Conservation (phyloP, 108 stramenopile genomes). For the Fragilariopsis cylindrus region DNA sequence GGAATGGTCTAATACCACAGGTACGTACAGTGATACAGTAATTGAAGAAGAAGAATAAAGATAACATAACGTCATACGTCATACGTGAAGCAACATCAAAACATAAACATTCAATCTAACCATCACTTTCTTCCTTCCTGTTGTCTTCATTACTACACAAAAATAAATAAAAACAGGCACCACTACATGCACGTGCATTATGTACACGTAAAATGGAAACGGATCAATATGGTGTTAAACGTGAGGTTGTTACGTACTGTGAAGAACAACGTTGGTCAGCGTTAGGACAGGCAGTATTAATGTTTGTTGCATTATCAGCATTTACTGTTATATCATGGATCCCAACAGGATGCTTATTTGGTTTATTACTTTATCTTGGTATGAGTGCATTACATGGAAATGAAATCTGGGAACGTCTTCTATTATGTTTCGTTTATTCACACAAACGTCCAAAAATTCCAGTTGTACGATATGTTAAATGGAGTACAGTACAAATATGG, state of each 20-base stretch:
- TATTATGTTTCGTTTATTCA: constrained; percentile 44
- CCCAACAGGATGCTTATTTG: constrained; percentile 53
- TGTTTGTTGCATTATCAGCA: constrained; percentile 40
- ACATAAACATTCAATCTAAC: no score
- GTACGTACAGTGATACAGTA: no score
- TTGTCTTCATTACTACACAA: no score
- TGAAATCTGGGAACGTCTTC: constrained; percentile 84
- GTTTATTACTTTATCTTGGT: constrained; percentile 85
- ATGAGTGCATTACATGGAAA: constrained; percentile 72
- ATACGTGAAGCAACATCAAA: no score
- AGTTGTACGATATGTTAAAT: constrained; percentile 55
- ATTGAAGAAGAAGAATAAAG: no score
- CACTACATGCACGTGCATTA: constrained; percentile 49
- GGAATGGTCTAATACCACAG: constrained; percentile 54
- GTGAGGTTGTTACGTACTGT: constrained; percentile 39
- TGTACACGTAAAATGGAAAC: constrained; percentile 34
- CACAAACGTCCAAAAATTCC: constrained; percentile 53
- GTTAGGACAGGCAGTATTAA: constrained; percentile 37
- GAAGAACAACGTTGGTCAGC: constrained; percentile 60
- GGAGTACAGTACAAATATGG: constrained; percentile 50
- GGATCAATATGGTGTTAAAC: constrained; percentile 33
- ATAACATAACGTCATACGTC: no score
- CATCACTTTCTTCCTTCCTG: no score
- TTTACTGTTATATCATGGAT: constrained; percentile 43
- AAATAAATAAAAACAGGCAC: constrained; percentile 19